Percentiles rank a stretch among this genome's conserved stretches.
These are phyloP conservation scores for Conticribra guillardii DNA, from an alignment of 108 stramenopile species.

Conservation along the genomic window DNA sequence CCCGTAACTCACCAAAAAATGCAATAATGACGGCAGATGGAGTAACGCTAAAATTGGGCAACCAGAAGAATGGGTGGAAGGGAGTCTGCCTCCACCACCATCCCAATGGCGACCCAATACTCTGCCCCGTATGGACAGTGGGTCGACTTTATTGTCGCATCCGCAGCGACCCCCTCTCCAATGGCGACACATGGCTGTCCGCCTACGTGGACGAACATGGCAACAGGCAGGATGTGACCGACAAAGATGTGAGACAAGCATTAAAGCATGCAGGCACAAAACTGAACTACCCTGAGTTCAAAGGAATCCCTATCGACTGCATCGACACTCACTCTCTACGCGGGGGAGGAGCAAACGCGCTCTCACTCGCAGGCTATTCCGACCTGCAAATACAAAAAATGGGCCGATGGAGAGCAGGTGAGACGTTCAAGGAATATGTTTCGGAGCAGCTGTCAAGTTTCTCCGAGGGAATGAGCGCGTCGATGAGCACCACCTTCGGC, in stretches of 20 bases:
- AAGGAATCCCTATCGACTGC: neutral
- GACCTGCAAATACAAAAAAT: conserved; percentile 1
- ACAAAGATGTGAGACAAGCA: neutral
- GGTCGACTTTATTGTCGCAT: neutral
- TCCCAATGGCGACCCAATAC: neutral
- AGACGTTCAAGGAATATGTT: neutral
- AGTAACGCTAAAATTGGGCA: conserved; percentile 3
- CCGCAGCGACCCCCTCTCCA: neutral
- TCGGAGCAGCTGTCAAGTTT: neutral
- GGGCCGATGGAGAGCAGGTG: neutral
- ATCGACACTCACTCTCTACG: neutral
- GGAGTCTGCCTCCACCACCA: neutral
- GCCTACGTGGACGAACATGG: neutral
- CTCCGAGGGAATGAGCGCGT: neutral
- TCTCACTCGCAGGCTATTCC: neutral
- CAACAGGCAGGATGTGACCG: neutral
- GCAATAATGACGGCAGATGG: neutral
- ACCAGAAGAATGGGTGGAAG: conserved; percentile 16
- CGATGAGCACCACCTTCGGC: neutral
- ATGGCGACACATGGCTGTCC: neutral
- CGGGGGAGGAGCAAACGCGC: neutral
- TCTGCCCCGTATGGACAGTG: neutral
- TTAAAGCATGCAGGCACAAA: neutral
- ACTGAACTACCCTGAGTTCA: neutral
- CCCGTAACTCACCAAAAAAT: neutral